Evolutionary conservation across 495 filamentous ascomycete species (phyloP), one percentile per base, ranked within the genome.

Genomic region (Aspergillus wentii): DNA sequence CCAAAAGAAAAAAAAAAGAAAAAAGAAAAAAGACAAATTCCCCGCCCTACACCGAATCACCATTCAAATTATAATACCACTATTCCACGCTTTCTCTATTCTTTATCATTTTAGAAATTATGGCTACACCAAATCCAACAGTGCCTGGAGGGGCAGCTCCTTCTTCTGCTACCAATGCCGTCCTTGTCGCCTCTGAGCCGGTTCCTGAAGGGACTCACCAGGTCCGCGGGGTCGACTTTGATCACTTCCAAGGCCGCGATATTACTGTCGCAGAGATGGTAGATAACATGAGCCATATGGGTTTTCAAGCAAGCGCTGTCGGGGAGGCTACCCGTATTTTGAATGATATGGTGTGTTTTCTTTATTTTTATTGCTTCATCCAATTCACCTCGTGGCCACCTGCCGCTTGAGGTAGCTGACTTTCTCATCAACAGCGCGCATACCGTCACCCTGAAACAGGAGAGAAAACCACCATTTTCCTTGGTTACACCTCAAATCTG

Each of bases 401-500:
- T 19, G 2, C 19, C n/a, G 5, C 14, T n/a, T n/a, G n/a, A n/a
- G n/a, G n/a, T n/a, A n/a, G n/a, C n/a, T n/a, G n/a, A n/a, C n/a
- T n/a, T n/a, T n/a, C n/a, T n/a, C n/a, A n/a, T 22, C 4, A 23
- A 25, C 48, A 91, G 87, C 75, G 86, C 38, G 68, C 78, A 14
- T 96, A 82, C 72, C 69, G 73, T 25, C 80, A 94, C 50, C 78
- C 84, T 0, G 81, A 85, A 51, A 83, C 83, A 3, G 73, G 71
- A 18, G 74, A 80, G 10, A 75, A 73, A 48, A 89, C 88, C 6
- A 96, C 90, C 31, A 91, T 97, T 56, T 96, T 96, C 65, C 81
- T 96, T 14, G 94, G 94, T 28, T 99, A 94, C 63, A 97, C 92
- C 17, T 92, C 85, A 14, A 97, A 99, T 57, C 70, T 99, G 38